These are phyloP conservation scores for Hymenoscyphus infarciens DNA, from an alignment of 2,329 filamentous ascomycete genomes.

Conservation along the genomic window DNA sequence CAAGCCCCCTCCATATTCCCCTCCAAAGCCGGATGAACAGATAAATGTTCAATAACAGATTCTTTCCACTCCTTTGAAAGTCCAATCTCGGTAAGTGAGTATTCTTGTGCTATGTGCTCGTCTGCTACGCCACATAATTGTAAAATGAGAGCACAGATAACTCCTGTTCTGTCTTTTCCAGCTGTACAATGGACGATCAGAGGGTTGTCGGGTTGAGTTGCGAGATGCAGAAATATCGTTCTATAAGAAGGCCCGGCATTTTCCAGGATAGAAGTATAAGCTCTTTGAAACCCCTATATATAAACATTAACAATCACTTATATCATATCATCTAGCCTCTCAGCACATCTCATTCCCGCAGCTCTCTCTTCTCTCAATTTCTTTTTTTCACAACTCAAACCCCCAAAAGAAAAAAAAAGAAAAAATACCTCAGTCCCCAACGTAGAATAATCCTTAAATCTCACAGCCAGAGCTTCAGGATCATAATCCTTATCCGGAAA, in stretches of 20 bases:
- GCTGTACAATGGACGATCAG: slow-evolving; percentile 71
- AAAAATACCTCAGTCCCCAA: slow-evolving; percentile 43
- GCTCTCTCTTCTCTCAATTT: too few species aligned
- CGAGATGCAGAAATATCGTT: slow-evolving; percentile 45
- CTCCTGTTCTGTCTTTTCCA: slow-evolving; percentile 74
- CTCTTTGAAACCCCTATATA: slow-evolving; percentile 55
- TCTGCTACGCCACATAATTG: slow-evolving; percentile 59
- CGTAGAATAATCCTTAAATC: slow-evolving; percentile 58
- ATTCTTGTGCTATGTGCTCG: slow-evolving; percentile 61
- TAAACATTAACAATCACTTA: not conserved
- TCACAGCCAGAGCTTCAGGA: slow-evolving; percentile 58
- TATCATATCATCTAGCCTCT: not conserved
- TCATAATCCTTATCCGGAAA: slow-evolving; percentile 59
- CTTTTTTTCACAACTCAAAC: not conserved
- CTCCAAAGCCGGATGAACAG: slow-evolving; percentile 48
- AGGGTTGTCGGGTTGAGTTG: slow-evolving; percentile 42
- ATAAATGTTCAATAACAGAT: slow-evolving; percentile 47
- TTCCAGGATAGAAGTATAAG: slow-evolving; percentile 59
- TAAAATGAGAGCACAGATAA: slow-evolving; percentile 64
- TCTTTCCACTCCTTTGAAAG: slow-evolving; percentile 49
- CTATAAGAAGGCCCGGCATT: slow-evolving; percentile 51
- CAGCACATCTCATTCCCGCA: not conserved
- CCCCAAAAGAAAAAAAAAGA: not conserved
- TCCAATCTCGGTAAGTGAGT: slow-evolving; percentile 62
- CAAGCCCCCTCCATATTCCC: slow-evolving; percentile 37